Conservation (phyloP, 352 stramenopile species). For the Albugo laibachii region DNA sequence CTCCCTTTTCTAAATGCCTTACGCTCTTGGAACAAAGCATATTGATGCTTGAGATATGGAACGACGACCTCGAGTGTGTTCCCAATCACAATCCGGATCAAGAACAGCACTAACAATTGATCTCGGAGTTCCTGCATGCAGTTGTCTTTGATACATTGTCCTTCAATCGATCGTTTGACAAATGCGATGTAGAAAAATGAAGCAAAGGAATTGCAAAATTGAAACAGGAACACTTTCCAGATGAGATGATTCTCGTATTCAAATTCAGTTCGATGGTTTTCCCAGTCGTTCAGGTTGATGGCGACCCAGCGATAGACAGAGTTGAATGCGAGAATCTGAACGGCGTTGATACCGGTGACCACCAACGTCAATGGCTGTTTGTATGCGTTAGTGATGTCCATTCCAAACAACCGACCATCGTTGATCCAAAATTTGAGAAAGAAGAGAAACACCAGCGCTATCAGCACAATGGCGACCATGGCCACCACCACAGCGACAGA, state of each 20-base stretch:
- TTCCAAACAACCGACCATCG: slow-evolving; percentile 17
- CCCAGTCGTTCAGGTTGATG: slow-evolving; percentile 83
- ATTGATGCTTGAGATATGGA: slow-evolving; percentile 65
- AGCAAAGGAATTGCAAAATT: slow-evolving; percentile 96
- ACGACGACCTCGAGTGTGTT: slow-evolving; percentile 80
- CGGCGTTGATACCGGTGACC: slow-evolving; percentile 41
- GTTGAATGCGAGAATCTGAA: slow-evolving; percentile 90
- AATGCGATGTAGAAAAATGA: slow-evolving; percentile 92
- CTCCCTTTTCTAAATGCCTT: slow-evolving; percentile 10
- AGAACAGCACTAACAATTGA: slow-evolving; percentile 82
- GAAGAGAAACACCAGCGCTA: slow-evolving; percentile 51
- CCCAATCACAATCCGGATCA: slow-evolving; percentile 83
- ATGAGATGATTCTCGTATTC: slow-evolving; percentile 87
- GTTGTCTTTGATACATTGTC: slow-evolving; percentile 69
- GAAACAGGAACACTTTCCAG: slow-evolving; percentile 96
- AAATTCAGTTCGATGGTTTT: slow-evolving; percentile 82
- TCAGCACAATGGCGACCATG: slow-evolving; percentile 52
- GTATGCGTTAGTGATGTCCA: slow-evolving; percentile 6
- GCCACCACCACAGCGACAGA: slow-evolving; percentile 43
- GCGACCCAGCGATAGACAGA: slow-evolving; percentile 82
- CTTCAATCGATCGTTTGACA: slow-evolving; percentile 23
- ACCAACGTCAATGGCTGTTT: slow-evolving; percentile 16
- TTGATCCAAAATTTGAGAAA: slow-evolving; percentile 55
- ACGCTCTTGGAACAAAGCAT: slow-evolving; percentile 31
- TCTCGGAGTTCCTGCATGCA: slow-evolving; percentile 81